Evolutionary conservation across 768 basidiomycete species (phyloP).

Genomic region (Hericium rajendrae): DNA sequence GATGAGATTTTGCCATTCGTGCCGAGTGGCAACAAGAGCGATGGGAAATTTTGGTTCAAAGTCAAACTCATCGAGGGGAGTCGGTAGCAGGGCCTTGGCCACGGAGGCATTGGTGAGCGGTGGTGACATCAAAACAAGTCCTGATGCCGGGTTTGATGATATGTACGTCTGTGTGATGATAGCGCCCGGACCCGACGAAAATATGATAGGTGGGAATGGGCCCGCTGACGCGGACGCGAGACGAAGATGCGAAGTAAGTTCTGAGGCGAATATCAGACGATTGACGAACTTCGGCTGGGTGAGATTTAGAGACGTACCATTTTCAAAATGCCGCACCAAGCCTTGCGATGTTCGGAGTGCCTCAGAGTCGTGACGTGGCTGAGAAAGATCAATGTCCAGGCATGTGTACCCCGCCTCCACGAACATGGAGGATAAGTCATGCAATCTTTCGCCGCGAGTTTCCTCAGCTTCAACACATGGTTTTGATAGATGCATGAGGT

Average conservation of each 20-base stretch:
- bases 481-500: background rate
- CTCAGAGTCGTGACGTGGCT: constrained; percentile 11
- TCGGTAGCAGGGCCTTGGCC: constrained; percentile 22
- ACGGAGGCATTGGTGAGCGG: constrained; percentile 33
- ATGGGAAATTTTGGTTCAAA: constrained; percentile 58
- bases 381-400: constrained; percentile 31
- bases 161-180: constrained; percentile 61
- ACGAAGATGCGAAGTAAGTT: constrained; percentile 33
- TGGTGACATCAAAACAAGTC: constrained; percentile 51
- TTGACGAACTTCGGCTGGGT: background rate
- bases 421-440: constrained; percentile 32
- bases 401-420: constrained; percentile 40
- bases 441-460: background rate
- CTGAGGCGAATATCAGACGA: constrained; percentile 17
- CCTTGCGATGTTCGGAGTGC: background rate
- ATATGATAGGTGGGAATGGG: constrained; percentile 50
- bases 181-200: constrained; percentile 38
- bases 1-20: background rate
- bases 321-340: background rate
- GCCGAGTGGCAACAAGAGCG: constrained; percentile 30
- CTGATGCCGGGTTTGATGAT: constrained; percentile 55
- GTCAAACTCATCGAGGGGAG: constrained; percentile 39
- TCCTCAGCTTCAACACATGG: background rate
- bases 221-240: constrained; percentile 23
- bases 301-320: background rate